These are phyloP conservation scores for Infundibulicybe gibba DNA, from an alignment of 768 basidiomycete genomes.

Conservation along the genomic window DNA sequence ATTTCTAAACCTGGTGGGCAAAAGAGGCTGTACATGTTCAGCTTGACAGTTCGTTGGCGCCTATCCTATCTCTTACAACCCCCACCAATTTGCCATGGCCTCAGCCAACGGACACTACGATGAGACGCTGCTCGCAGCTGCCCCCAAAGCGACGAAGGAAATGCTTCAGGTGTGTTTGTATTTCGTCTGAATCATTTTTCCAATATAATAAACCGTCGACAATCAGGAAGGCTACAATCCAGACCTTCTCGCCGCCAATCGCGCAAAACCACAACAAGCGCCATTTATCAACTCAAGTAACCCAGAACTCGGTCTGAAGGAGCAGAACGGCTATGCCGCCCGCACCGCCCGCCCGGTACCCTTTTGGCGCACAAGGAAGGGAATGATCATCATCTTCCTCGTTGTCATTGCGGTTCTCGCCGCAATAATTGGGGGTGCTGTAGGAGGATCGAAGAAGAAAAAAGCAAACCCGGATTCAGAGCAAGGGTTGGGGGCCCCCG, in stretches of 20 bases:
- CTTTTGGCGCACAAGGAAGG: conserved; percentile 49
- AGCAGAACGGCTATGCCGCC: conserved; percentile 9
- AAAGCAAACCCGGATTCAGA: conserved; percentile 1
- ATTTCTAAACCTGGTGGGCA: too few relatives aligned
- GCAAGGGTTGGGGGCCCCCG: neutral
- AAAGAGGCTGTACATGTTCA: too few relatives aligned
- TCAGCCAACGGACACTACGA: conserved; percentile 24
- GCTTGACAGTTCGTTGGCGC: too few relatives aligned
- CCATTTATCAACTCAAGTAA: conserved; percentile 12
- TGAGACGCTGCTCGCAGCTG: conserved; percentile 29
- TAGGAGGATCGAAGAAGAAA: conserved; percentile 38
- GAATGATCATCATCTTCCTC: conserved; percentile 34
- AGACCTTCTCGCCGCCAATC: conserved; percentile 31
- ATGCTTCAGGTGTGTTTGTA: conserved; percentile 29
- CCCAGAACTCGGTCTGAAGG: conserved; percentile 17
- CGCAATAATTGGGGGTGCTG: conserved; percentile 55
- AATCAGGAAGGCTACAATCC: conserved; percentile 52
- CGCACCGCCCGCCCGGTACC: conserved; percentile 18
- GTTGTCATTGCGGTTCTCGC: conserved; percentile 39
- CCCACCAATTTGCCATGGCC: conserved; percentile 11
- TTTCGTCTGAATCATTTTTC: neutral
- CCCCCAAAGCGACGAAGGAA: conserved; percentile 32
- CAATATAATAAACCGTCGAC: neutral
- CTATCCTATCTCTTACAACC: too few relatives aligned
- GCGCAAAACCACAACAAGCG: conserved; percentile 10